These are phyloP conservation scores for Neurospora cerealis DNA, from an alignment of 495 filamentous ascomycete species.

Conservation along the genomic window DNA sequence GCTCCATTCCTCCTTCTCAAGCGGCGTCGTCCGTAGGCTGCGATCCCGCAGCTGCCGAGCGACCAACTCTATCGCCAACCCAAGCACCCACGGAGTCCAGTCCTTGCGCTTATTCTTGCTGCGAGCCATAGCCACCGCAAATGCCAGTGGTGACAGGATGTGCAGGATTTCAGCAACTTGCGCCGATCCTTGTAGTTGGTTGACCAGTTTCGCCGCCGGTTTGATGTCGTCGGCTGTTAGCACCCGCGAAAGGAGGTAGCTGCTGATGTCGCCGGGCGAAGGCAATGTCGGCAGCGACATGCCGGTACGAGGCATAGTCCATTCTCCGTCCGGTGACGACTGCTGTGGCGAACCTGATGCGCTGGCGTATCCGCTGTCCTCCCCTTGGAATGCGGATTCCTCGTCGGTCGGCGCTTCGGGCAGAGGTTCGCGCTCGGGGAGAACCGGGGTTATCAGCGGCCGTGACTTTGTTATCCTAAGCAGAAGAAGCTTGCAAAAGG, in stretches of 20 bases:
- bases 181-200: conserved; percentile 58
- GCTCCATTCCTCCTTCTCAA: conserved; percentile 81
- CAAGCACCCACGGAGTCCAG: conserved; percentile 89
- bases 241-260: conserved; percentile 82
- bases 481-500: conserved; percentile 71
- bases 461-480: conserved; percentile 74
- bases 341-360: background rate
- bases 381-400: conserved; percentile 15
- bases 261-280: conserved; percentile 64
- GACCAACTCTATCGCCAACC: conserved; percentile 76
- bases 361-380: conserved; percentile 1
- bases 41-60: conserved; percentile 73
- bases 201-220: conserved; percentile 70
- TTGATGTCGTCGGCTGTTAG: conserved; percentile 95
- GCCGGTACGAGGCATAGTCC: conserved; percentile 94
- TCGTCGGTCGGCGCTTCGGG: conserved; percentile 41
- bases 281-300: conserved; percentile 74
- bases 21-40: conserved; percentile 63
- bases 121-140: conserved; percentile 74
- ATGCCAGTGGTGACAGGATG: conserved; percentile 79
- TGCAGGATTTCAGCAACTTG: conserved; percentile 81
- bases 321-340: conserved; percentile 40
- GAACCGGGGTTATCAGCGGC: conserved; percentile 71
- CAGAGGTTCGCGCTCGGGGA: conserved; percentile 74
- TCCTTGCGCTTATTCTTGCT: conserved; percentile 46